phyloP scores from a whole-genome alignment of 257 asterid species.

The Nicotiana paniculata region DNA sequence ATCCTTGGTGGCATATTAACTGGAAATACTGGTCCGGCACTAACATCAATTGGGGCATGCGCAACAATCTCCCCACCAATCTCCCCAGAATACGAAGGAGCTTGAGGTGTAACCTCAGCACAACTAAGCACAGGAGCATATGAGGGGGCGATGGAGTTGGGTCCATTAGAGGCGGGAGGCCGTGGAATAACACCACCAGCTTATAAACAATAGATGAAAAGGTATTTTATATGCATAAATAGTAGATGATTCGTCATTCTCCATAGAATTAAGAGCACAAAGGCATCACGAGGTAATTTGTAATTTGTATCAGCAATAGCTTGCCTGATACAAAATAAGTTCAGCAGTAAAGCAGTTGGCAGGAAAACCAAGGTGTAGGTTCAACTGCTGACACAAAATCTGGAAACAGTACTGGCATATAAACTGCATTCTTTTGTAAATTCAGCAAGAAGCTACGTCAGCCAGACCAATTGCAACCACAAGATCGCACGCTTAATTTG shows the following conservation, averaged over 20 bases:
- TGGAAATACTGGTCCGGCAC: no score
- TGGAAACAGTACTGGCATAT: background rate
- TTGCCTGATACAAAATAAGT: background rate
- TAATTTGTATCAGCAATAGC: background rate
- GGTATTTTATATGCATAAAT: background rate
- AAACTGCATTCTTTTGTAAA: background rate
- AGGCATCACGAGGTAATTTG: background rate
- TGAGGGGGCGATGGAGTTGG: no score
- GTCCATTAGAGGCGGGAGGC: no score
- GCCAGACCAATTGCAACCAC: background rate
- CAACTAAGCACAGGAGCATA: no score
- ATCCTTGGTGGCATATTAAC: no score
- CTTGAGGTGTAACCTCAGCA: no score
- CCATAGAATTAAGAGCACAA: background rate
- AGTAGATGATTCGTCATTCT: background rate
- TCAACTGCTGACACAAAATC: background rate
- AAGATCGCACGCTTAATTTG: background rate
- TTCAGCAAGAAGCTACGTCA: background rate
- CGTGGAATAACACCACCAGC: no score
- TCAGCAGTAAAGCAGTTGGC: background rate
- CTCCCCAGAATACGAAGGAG: no score
- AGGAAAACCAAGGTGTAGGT: background rate
- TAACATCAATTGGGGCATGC: no score
- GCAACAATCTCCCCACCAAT: no score
- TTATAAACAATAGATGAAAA: background rate